A percentile compares a stretch with the other conserved stretches of the same genome.
Conservation (phyloP, 1,139 yeast species). For the Spencermartinsiella ligniputridi region DNA sequence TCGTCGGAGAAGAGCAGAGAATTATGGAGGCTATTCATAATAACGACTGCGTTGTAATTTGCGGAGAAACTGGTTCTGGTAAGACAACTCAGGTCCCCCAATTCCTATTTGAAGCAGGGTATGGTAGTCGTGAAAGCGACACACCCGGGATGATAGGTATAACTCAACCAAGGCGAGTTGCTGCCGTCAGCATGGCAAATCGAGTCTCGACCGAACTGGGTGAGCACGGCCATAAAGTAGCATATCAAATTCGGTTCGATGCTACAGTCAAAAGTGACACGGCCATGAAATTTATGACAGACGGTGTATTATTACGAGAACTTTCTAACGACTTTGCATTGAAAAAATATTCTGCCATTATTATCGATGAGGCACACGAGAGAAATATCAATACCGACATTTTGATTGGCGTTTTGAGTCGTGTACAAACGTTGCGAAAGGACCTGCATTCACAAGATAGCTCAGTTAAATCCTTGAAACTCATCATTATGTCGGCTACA, state of each 20-base stretch:
- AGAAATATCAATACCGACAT: slow-evolving; percentile 95
- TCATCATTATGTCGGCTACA: slow-evolving; percentile 87
- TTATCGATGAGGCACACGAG: slow-evolving; percentile 98
- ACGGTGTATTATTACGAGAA: slow-evolving; percentile 92
- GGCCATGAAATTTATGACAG: slow-evolving; percentile 93
- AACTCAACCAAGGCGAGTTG: slow-evolving; percentile 97
- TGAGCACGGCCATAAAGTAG: slow-evolving; percentile 69
- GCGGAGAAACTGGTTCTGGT: slow-evolving; percentile 99
- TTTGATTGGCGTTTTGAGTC: slow-evolving; percentile 86
- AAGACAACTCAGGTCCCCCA: slow-evolving; percentile 98
- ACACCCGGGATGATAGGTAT: slow-evolving; percentile 92
- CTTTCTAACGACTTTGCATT: slow-evolving; percentile 83
- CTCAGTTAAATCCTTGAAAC: slow-evolving; percentile 49
- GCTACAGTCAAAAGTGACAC: slow-evolving; percentile 66
- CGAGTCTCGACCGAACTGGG: slow-evolving; percentile 86
- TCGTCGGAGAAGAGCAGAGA: slow-evolving; percentile 82
- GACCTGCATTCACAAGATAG: slow-evolving; percentile 35
- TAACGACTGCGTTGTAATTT: slow-evolving; percentile 82
- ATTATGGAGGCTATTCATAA: slow-evolving; percentile 96
- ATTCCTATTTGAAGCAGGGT: slow-evolving; percentile 84
- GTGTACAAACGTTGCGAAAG: slow-evolving; percentile 75
- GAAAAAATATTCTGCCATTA: slow-evolving; percentile 74
- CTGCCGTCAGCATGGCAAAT: slow-evolving; percentile 95
- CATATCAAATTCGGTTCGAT: slow-evolving; percentile 90
- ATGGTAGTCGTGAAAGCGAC: slow-evolving; percentile 59